Base-by-base conservation (phyloP, 768 basidiomycete species). In the Phylloporus arenicola region DNA sequence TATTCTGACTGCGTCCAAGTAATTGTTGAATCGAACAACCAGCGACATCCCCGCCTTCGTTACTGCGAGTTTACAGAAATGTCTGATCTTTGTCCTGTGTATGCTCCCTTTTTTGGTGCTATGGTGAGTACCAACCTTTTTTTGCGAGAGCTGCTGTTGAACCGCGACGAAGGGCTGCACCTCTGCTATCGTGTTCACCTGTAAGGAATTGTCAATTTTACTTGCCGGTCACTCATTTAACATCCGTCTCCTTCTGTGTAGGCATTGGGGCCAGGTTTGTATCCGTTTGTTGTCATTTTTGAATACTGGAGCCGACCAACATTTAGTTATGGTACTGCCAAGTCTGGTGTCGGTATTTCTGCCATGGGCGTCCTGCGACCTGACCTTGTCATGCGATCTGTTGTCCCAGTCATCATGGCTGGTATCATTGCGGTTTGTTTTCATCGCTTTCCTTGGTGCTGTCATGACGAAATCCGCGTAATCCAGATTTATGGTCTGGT, bases 351-450 rank as follows among this genome's bases (percentile, higher is more conserved):
- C 58, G 92, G 92, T 63, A 92, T 96, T 59, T 88, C 92, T 50
- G 94, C 96, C 58, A 98, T 96, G 96, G 92, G 94, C 49, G 91
- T 95, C 60, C 83, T 96, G 51, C 84, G 93, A 56, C 95, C 94
- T 45, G 94, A 95, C 77, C 77, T 86, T 63, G 94, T 97, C 90
- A 95, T 98, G 89, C 92, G 86, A 78, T 94, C 88, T 81, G 86
- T 88, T 57, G 83, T 98, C 46, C 94, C 94, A 41, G 93, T 97
- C 69, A 88, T 99, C 72, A 97, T 98, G 95, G 95, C 95, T 79
- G 95, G 95, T 92, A 98, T 98, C 76, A 96, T 98, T 74, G 95
- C 90, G 69, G 95, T 98, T 60, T 58, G 92, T 84, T 30, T 37
- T 27, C 34, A 24, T 29, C 44, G 29, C 9, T 45, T 13, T 33